Evolutionary conservation across 1,139 yeast genomes (phyloP).

Genomic region (Candida smagusa): DNA sequence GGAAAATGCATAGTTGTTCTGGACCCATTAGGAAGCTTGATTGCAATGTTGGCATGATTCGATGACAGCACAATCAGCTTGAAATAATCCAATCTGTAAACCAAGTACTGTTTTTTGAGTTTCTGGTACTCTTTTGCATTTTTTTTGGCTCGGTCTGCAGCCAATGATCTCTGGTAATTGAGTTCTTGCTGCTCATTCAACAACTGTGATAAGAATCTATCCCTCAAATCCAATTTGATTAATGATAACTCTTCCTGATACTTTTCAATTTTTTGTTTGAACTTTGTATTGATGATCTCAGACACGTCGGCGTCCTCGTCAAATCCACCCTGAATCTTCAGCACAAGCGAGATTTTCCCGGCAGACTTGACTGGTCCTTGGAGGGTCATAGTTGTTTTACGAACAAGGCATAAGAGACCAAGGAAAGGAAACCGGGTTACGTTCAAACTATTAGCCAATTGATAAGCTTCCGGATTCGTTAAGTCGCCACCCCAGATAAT

Average conservation of each 20-base stretch:
- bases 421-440: slow-evolving; percentile 79
- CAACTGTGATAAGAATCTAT: slow-evolving; percentile 55
- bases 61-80: slow-evolving; percentile 19
- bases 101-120: slow-evolving; percentile 27
- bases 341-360: slow-evolving; percentile 58
- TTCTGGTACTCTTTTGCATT: slow-evolving; percentile 22
- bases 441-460: slow-evolving; percentile 72
- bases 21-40: slow-evolving; percentile 52
- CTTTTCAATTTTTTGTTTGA: slow-evolving; percentile 45
- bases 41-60: slow-evolving; percentile 50
- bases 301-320: slow-evolving; percentile 29
- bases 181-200: slow-evolving; percentile 73
- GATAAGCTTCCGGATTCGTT: slow-evolving; percentile 76
- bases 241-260: slow-evolving; percentile 60
- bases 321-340: slow-evolving; percentile 64
- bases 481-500: slow-evolving; percentile 90
- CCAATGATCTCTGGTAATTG: slow-evolving; percentile 70
- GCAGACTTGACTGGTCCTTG: slow-evolving; percentile 52
- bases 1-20: slow-evolving; percentile 50
- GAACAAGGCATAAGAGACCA: slow-evolving; percentile 62
- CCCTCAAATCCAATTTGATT: slow-evolving; percentile 60
- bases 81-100: slow-evolving; percentile 50
- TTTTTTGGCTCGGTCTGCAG: slow-evolving; percentile 46
- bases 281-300: slow-evolving; percentile 33
- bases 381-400: slow-evolving; percentile 54